Conservation (phyloP, 2,329 filamentous ascomycete genomes). For the Colletotrichum godetiae region DNA sequence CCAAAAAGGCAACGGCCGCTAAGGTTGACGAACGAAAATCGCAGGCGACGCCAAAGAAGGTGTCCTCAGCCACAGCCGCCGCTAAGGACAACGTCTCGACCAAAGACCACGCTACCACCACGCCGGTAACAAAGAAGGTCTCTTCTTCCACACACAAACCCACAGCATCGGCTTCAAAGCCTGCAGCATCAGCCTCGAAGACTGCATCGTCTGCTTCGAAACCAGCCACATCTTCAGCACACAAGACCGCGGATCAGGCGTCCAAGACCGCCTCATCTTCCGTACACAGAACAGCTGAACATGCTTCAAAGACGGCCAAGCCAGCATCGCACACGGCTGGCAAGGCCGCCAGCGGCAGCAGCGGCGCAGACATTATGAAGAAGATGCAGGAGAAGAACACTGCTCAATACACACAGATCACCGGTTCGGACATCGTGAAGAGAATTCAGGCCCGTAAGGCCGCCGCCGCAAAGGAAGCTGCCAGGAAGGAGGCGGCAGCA, state of each 20-base stretch:
- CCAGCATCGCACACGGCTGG: neutral
- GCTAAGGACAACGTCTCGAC: neutral
- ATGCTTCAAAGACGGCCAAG: neutral
- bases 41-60: constrained; percentile 1
- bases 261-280: neutral
- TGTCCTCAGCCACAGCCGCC: neutral
- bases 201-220: neutral
- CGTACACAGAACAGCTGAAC: neutral
- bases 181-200: neutral
- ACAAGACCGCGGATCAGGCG: neutral
- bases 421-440: constrained; percentile 18
- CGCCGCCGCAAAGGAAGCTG: neutral
- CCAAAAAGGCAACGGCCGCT: constrained; percentile 1
- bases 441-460: constrained; percentile 23
- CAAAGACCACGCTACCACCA: neutral
- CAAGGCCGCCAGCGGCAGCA: neutral
- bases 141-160: constrained; percentile 1
- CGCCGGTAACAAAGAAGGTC: constrained; percentile 5
- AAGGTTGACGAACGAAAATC: neutral
- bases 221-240: neutral
- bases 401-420: neutral
- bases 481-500: neutral
- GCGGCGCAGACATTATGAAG: constrained; percentile 4
- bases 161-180: neutral
- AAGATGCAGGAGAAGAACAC: constrained; percentile 18